Evolutionary conservation across 2,329 filamentous ascomycete species (phyloP), one percentile per base, ranked within the genome.

Genomic region (Venturia nashicola): DNA sequence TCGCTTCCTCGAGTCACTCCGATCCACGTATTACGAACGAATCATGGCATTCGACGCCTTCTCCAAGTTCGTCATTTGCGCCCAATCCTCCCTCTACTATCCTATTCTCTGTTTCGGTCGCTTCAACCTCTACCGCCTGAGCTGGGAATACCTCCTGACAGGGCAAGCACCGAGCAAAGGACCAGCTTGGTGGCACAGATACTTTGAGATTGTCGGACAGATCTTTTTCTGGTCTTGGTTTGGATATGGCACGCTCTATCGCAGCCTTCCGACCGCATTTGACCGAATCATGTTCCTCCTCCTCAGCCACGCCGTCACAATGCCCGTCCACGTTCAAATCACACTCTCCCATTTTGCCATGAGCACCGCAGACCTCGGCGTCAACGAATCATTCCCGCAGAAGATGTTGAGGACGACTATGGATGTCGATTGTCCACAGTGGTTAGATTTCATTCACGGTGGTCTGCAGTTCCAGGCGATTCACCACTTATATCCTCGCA

Each of bases 341-440:
- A 89, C 86, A 0, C 81, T 89, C 9, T 86, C 83, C 1, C 87
- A 90, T 74, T 89, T 86, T 78, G 86, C 83, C 65, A 90, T 89
- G 86, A 84, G 83, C 32, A 87, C 84, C 2, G 76, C 82, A 0
- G 84, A 88, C 66, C 78, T 88, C 2, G 85, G 85, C 65, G 80
- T 83, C 59, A 76, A 78, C 63, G 86, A 89, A 71, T 86, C 84
- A 0, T 89, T 89, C 70, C 78, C 86, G 0, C 85, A 88, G 75
- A 84, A 84, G 69, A 86, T 87, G 79, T 76, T 89, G 44, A 80
- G 86, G 55, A 89, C 86, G 3, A 89, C 86, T 34, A 88, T 89
- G 86, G 87, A 90, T 69, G 83, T 90, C 59, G 85, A 88, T 69
- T 89, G 86, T 73, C 87, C 87, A 0, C 76, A 79, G 32, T 90